Percentiles rank a stretch among this genome's conserved stretches.
These are phyloP conservation scores for Cryptosporidium meleagridis DNA, from an alignment of 169 alveolate species.

Conservation along the genomic window DNA sequence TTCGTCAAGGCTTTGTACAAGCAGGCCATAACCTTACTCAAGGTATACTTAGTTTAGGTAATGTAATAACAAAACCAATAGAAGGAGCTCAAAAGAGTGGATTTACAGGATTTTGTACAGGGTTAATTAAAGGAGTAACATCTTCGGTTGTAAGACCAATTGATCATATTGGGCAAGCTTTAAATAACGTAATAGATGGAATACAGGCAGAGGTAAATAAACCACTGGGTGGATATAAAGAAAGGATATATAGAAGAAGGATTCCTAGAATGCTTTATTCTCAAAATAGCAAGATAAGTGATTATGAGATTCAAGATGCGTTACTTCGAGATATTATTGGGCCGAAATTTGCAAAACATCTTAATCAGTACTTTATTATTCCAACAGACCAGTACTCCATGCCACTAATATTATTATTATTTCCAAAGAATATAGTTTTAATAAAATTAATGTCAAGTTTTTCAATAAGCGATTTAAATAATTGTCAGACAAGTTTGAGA, in stretches of 20 bases:
- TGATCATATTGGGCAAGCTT: constrained; percentile 92
- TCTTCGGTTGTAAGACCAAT: constrained; percentile 92
- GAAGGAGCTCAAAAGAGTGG: constrained; percentile 93
- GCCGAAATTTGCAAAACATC: constrained; percentile 81
- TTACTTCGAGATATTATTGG: constrained; percentile 85
- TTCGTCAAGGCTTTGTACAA: constrained; percentile 86
- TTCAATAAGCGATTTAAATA: constrained; percentile 7
- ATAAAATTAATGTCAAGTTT: constrained; percentile 41
- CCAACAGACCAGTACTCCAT: constrained; percentile 75
- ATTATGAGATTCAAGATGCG: constrained; percentile 83
- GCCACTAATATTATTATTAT: constrained; percentile 77
- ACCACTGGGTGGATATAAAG: constrained; percentile 84
- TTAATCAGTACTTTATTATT: constrained; percentile 81
- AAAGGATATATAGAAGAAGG: constrained; percentile 81
- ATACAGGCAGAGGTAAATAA: constrained; percentile 86
- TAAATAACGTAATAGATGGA: constrained; percentile 88
- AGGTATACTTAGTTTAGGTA: constrained; percentile 88
- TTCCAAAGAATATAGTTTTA: constrained; percentile 71
- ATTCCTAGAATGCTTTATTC: constrained; percentile 92
- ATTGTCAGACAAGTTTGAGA: not conserved
- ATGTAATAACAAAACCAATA: constrained; percentile 90
- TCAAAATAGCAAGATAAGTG: constrained; percentile 82
- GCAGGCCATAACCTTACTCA: constrained; percentile 90
- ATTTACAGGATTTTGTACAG: constrained; percentile 89
- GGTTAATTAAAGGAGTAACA: constrained; percentile 91